Evolutionary conservation across 768 basidiomycete genomes (phyloP).

Genomic region (Suillus paluster): DNA sequence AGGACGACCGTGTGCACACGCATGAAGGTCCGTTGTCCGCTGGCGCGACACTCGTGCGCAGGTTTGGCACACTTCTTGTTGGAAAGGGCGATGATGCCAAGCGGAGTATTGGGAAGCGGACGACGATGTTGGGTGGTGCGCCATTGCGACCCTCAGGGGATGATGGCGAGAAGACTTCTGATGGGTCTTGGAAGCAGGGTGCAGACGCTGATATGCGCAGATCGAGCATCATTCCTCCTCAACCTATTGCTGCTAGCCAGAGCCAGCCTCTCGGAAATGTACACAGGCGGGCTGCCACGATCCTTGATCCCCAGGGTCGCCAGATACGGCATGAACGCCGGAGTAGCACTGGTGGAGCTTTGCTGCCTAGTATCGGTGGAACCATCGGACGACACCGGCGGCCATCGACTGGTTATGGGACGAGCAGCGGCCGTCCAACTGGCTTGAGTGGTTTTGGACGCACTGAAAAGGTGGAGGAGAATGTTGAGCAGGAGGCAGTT

Average conservation of each 20-base stretch:
- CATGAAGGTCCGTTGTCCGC: constrained; percentile 46
- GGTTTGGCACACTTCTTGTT: constrained; percentile 73
- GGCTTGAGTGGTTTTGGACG: constrained; percentile 54
- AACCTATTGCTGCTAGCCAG: constrained; percentile 43
- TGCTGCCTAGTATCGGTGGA: constrained; percentile 50
- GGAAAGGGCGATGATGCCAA: constrained; percentile 50
- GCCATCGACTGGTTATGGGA: constrained; percentile 69
- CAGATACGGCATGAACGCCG: constrained; percentile 71
- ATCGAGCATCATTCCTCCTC: constrained; percentile 30
- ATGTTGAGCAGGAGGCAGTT: constrained; percentile 45
- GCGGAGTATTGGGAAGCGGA: constrained; percentile 47
- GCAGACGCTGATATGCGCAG: constrained; percentile 23
- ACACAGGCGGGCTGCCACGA: constrained; percentile 79
- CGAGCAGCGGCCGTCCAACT: constrained; percentile 30
- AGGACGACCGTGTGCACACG: constrained; percentile 27
- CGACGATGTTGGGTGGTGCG: constrained; percentile 53
- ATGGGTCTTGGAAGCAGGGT: constrained; percentile 17
- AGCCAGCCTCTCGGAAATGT: constrained; percentile 62
- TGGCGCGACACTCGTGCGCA: constrained; percentile 75
- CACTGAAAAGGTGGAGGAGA: constrained; percentile 52
- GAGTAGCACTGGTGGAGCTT: constrained; percentile 75
- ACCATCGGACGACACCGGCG: constrained; percentile 71
- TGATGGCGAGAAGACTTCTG: constrained; percentile 36
- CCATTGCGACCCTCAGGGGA: constrained; percentile 43
- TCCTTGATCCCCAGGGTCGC: constrained; percentile 70